A percentile compares a stretch with the other conserved stretches of the same genome.
These are phyloP conservation scores for Phaeodactylum tricornutum DNA, from an alignment of 108 stramenopile genomes.

Conservation along the genomic window DNA sequence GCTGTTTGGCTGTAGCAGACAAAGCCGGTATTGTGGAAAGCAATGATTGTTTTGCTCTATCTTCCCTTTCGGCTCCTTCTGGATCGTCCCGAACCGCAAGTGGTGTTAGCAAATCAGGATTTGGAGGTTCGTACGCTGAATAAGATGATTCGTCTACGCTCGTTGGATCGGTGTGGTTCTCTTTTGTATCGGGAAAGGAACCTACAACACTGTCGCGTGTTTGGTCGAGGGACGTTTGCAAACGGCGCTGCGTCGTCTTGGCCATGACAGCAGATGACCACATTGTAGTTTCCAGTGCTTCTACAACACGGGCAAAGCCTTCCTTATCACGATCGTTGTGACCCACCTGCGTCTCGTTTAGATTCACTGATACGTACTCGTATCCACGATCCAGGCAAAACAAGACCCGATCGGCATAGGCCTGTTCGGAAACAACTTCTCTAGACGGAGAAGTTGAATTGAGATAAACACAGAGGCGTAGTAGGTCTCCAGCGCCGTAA, in stretches of 20 bases:
- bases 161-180: neutral
- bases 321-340: conserved; percentile 81
- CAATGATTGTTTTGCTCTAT: conserved; percentile 9
- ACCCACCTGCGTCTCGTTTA: conserved; percentile 46
- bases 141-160: neutral
- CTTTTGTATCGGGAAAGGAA: conserved; percentile 7
- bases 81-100: neutral
- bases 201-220: neutral
- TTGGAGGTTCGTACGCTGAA: conserved; percentile 6
- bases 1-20: neutral
- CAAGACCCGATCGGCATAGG: conserved; percentile 66
- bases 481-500: conserved; percentile 34
- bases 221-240: conserved; percentile 16
- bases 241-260: conserved; percentile 7
- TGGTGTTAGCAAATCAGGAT: conserved; percentile 2
- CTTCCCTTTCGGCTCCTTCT: neutral
- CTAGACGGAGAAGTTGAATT: too few relatives aligned
- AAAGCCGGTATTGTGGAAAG: neutral
- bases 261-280: conserved; percentile 73
- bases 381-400: conserved; percentile 87
- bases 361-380: conserved; percentile 71
- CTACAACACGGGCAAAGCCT: conserved; percentile 74
- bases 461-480: conserved; percentile 70
- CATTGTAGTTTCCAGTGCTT: conserved; percentile 69
- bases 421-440: conserved; percentile 39